phyloP scores from a whole-genome alignment of 164 flowering plant species.

The Santalum album region DNA sequence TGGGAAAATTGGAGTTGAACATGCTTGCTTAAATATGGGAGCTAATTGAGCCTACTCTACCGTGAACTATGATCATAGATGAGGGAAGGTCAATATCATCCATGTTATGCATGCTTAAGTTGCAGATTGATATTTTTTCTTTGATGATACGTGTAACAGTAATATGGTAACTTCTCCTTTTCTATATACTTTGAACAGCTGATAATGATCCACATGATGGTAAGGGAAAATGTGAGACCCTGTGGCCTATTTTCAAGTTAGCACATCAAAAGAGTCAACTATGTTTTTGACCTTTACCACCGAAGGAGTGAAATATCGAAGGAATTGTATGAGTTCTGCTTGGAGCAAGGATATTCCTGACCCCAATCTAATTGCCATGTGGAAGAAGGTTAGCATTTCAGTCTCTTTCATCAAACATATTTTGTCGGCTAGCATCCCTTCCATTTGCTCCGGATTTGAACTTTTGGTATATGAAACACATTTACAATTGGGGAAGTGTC shows the following conservation, averaged over 20 bases:
- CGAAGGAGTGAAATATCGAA: constrained; percentile 72
- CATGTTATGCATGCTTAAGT: not conserved
- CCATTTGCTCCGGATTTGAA: too few species aligned
- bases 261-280: constrained; percentile 88
- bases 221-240: constrained; percentile 72
- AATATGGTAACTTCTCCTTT: too few species aligned
- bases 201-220: constrained; percentile 82
- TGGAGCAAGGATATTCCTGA: constrained; percentile 89
- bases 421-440: too few species aligned
- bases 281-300: constrained; percentile 67
- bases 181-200: constrained; percentile 31
- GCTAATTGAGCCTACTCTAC: constrained; percentile 76
- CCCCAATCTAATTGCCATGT: constrained; percentile 60
- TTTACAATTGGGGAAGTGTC: too few species aligned
- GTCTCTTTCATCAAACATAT: not conserved
- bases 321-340: constrained; percentile 73
- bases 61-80: constrained; percentile 72
- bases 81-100: constrained; percentile 61
- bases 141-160: not conserved
- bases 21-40: too few species aligned
- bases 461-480: too few species aligned
- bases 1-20: too few species aligned
- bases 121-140: not conserved
- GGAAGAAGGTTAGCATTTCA: constrained; percentile 66
- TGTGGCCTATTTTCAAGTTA: constrained; percentile 82